A percentile compares a stretch with the other conserved stretches of the same genome.
Evolutionary conservation across 345 rosid species (phyloP).

Genomic region (Corchorus capsularis): DNA sequence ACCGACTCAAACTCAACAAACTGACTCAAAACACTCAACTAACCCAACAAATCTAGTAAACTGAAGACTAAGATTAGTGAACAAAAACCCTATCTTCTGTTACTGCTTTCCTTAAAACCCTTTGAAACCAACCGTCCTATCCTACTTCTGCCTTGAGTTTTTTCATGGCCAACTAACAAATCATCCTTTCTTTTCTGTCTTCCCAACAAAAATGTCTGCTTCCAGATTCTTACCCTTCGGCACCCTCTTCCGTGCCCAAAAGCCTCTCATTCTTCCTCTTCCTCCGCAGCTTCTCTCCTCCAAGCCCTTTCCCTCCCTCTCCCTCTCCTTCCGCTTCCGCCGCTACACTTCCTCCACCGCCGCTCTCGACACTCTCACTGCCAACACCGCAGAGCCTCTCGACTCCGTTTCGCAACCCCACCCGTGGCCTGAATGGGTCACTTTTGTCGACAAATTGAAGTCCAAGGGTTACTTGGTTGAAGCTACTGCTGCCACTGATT

Average conservation of each 20-base stretch:
- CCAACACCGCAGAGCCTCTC: conserved; percentile 16
- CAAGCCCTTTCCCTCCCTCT: conserved; percentile 29
- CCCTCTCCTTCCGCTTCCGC: conserved; percentile 34
- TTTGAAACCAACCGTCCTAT: neutral
- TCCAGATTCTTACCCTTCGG: conserved; percentile 45
- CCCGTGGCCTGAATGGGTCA: conserved; percentile 94
- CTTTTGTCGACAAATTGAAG: conserved; percentile 71
- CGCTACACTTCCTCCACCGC: conserved; percentile 33
- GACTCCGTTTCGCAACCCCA: conserved; percentile 36
- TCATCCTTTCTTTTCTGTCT: neutral
- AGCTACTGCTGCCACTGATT: conserved; percentile 24
- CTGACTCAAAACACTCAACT: too few relatives aligned
- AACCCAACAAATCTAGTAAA: too few relatives aligned
- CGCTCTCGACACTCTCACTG: conserved; percentile 14
- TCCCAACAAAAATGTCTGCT: conserved; percentile 44
- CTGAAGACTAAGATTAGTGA: too few relatives aligned
- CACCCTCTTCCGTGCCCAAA: conserved; percentile 41
- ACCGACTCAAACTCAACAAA: too few relatives aligned
- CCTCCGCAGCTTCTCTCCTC: conserved; percentile 19
- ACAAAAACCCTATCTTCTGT: too few relatives aligned
- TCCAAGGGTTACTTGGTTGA: conserved; percentile 61
- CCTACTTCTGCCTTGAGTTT: neutral
- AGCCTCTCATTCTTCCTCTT: conserved; percentile 28
- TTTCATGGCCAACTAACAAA: neutral
- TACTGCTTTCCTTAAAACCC: neutral